Conservation (phyloP, 1,284 basidiomycete genomes). For the Melampsora americana region DNA sequence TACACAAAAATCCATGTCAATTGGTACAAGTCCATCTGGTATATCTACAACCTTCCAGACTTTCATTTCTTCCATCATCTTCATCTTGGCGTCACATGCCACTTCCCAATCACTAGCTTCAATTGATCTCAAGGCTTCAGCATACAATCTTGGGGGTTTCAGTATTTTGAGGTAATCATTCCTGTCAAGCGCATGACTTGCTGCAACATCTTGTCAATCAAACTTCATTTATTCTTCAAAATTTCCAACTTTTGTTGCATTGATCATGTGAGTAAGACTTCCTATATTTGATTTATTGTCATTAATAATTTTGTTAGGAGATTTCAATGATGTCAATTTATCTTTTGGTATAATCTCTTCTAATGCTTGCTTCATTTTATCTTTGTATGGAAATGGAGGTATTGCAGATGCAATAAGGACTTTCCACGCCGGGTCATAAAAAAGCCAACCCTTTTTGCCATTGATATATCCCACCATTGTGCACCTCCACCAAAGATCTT, state of each 20-base stretch:
- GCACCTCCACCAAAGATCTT: too few relatives aligned
- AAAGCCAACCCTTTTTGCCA: too few relatives aligned
- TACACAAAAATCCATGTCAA: conserved; percentile 8
- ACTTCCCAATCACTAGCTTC: not conserved
- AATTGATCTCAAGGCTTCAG: not conserved
- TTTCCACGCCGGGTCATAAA: too few relatives aligned
- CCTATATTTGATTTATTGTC: not conserved
- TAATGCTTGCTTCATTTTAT: too few relatives aligned
- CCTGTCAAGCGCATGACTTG: not conserved
- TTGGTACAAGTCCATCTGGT: not conserved
- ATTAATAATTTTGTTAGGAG: too few relatives aligned
- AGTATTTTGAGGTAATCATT: not conserved
- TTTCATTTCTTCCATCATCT: not conserved
- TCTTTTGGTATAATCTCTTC: too few relatives aligned
- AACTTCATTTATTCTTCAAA: not conserved
- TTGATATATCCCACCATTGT: too few relatives aligned
- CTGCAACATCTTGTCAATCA: not conserved
- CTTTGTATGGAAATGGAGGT: too few relatives aligned
- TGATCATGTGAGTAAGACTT: not conserved
- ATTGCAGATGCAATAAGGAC: too few relatives aligned
- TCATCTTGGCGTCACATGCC: conserved; percentile 12
- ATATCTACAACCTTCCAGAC: conserved; percentile 9
- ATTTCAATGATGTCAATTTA: too few relatives aligned
- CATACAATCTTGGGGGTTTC: not conserved
- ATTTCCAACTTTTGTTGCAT: not conserved